Evolutionary conservation across 2,329 filamentous ascomycete species (phyloP), one percentile per base, ranked within the genome.

Genomic region (Chaetomiaceae sp.): DNA sequence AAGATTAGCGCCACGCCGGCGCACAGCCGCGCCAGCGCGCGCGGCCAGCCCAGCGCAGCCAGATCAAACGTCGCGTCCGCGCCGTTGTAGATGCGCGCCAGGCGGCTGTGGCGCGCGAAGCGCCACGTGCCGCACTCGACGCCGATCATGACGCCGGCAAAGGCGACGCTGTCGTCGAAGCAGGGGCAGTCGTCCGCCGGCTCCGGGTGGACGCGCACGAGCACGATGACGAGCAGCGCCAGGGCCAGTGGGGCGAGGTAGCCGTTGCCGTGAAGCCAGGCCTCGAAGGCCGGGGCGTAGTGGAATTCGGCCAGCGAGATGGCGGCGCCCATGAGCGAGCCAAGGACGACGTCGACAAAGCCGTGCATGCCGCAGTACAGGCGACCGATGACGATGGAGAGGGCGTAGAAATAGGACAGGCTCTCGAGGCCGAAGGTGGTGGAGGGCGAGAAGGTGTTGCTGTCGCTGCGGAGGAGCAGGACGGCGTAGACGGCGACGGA

Each of bases 301-400:
- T 78, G 72, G 59, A 79, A 82, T 60, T 84, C 79, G 51, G 79
- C 54, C 22, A 76, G 62, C 19, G 75, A 75, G 53, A 84, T 77
- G 42, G 76, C 66, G 10, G 82, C 84, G 26, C 93, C 93, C 46
- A 96, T 74, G 12, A 81, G 58, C 45, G 84, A 88, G 6, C 93
- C 93, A 47, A 93, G 66, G 12, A 93, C 68, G 19, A 97, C 89
- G 65, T 98, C 93, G 35, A 93, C 74, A 67, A 97, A 95, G 10
- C 93, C 93, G 67, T 98, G 93, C 93, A 98, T 98, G 51, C 93
- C 93, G 62, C 93, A 98, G 70, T 98, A 97, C 29, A 98, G 73
- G 17, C 93, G 82, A 6, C 93, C 93, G 52, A 97, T 71, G 33
- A 96, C 78, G 60, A 98, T 97, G 20, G 91, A 96, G 11, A 80